Evolutionary conservation across 176 grass and related monocot species (phyloP).

Genomic region (Raddia distichophylla): DNA sequence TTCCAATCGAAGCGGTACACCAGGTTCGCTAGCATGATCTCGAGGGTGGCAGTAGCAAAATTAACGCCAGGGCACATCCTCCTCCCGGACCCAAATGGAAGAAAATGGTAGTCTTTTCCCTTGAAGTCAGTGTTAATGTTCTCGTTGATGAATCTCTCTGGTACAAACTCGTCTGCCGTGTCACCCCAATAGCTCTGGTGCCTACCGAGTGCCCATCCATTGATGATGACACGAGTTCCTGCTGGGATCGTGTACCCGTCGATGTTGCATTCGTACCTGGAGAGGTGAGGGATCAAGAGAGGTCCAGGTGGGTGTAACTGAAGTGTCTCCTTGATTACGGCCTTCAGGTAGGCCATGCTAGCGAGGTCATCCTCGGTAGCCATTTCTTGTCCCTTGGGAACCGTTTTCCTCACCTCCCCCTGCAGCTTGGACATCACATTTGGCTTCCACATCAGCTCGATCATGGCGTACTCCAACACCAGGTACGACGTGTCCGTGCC

Average conservation of each 20-base stretch:
- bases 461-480: no score
- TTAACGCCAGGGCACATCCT: conserved; percentile 44
- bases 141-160: conserved; percentile 33
- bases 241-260: no score
- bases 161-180: conserved; percentile 34
- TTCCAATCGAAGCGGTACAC: conserved; percentile 42
- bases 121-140: not conserved
- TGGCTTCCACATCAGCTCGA: conserved; percentile 34
- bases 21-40: conserved; percentile 41
- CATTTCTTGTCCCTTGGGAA: not conserved
- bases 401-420: conserved; percentile 10
- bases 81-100: conserved; percentile 34
- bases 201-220: conserved; percentile 37
- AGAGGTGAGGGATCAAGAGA: no score
- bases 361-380: conserved; percentile 30
- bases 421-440: conserved; percentile 43
- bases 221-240: no score
- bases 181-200: conserved; percentile 37
- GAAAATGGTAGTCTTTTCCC: conserved; percentile 30
- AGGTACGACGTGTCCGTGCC: conserved; percentile 39
- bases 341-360: conserved; percentile 10
- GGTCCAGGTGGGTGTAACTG: no score
- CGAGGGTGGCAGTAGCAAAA: conserved; percentile 24
- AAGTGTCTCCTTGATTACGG: no score
- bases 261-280: no score